phyloP scores from a whole-genome alignment of 129 eudicot genomes.

The Artemisia annua region DNA sequence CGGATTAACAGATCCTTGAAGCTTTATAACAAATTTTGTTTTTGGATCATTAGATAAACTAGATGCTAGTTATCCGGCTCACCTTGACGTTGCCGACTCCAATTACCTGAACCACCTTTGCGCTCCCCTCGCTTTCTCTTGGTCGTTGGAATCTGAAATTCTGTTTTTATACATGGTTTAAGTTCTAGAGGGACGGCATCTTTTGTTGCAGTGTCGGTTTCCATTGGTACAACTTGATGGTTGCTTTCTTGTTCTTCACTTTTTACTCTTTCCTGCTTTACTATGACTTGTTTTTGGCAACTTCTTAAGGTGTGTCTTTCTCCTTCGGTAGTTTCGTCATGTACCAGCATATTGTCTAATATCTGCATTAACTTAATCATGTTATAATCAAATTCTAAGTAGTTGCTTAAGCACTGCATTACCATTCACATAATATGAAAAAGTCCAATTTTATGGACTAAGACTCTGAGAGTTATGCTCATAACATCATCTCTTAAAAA shows the following conservation, averaged over 20 bases:
- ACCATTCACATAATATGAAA: background rate
- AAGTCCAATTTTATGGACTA: no score
- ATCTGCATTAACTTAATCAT: slow-evolving; percentile 46
- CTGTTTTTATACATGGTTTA: slow-evolving; percentile 44
- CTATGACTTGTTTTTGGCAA: slow-evolving; percentile 27
- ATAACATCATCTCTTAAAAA: background rate
- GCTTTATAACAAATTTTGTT: slow-evolving; percentile 17
- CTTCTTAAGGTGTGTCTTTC: slow-evolving; percentile 35
- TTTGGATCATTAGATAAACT: slow-evolving; percentile 1
- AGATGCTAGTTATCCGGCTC: slow-evolving; percentile 60
- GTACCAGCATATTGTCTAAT: slow-evolving; percentile 58
- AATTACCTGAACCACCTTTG: slow-evolving; percentile 67
- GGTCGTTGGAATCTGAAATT: slow-evolving; percentile 58
- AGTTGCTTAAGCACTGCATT: background rate
- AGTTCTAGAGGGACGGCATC: slow-evolving; percentile 34
- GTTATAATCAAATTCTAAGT: slow-evolving; percentile 1
- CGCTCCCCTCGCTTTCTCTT: slow-evolving; percentile 93
- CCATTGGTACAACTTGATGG: slow-evolving; percentile 31
- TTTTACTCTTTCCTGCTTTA: slow-evolving; percentile 41
- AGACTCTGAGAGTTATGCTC: background rate
- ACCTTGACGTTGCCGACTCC: slow-evolving; percentile 62
- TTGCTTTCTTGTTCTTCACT: slow-evolving; percentile 45
- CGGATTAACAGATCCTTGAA: slow-evolving; percentile 9
- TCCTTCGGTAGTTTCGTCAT: slow-evolving; percentile 48
- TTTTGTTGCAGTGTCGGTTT: slow-evolving; percentile 32